A percentile compares a stretch with the other conserved stretches of the same genome.
phyloP scores from a whole-genome alignment of 2,329 filamentous ascomycete species.

The Diplodia scrobiculata region DNA sequence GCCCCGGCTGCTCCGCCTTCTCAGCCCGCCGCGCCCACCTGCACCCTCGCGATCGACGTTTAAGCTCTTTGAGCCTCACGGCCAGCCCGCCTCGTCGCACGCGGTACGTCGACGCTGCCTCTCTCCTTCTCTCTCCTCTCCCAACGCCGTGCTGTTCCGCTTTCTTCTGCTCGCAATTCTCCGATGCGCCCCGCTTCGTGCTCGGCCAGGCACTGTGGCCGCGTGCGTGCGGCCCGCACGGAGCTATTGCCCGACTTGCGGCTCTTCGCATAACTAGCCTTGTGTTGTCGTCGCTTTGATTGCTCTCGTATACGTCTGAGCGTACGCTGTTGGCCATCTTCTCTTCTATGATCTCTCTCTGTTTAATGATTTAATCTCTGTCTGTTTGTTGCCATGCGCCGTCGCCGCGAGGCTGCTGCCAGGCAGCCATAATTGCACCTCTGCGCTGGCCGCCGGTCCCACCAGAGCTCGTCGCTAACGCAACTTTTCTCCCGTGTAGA shows the following conservation, averaged over 20 bases:
- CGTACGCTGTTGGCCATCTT: not conserved
- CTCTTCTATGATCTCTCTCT: not conserved
- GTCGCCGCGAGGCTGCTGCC: slow-evolving; percentile 10
- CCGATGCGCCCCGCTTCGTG: slow-evolving; percentile 6
- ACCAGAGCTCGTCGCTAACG: slow-evolving; percentile 25
- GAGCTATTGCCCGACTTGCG: slow-evolving; percentile 28
- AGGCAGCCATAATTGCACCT: slow-evolving; percentile 22
- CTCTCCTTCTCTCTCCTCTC: not conserved
- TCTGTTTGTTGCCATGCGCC: not conserved
- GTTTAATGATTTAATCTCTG: slow-evolving; percentile 7
- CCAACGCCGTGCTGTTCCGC: not conserved
- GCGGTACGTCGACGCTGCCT: slow-evolving; percentile 22
- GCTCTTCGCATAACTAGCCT: slow-evolving; percentile 22
- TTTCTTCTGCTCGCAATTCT: slow-evolving; percentile 22
- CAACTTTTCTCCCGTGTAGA: slow-evolving; percentile 2
- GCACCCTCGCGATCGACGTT: slow-evolving; percentile 28
- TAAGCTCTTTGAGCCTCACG: slow-evolving; percentile 30
- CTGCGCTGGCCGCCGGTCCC: slow-evolving; percentile 7
- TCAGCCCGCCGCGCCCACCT: slow-evolving; percentile 9
- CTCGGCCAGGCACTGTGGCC: slow-evolving; percentile 12
- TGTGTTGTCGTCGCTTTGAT: slow-evolving; percentile 20
- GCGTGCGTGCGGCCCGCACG: slow-evolving; percentile 23
- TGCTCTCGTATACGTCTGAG: slow-evolving; percentile 13
- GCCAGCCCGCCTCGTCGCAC: slow-evolving; percentile 23
- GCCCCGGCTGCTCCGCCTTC: not conserved